A percentile compares a stretch with the other conserved stretches of the same genome.
These are phyloP conservation scores for Melaleuca quinquenervia DNA, from an alignment of 345 rosid genomes.

Conservation along the genomic window DNA sequence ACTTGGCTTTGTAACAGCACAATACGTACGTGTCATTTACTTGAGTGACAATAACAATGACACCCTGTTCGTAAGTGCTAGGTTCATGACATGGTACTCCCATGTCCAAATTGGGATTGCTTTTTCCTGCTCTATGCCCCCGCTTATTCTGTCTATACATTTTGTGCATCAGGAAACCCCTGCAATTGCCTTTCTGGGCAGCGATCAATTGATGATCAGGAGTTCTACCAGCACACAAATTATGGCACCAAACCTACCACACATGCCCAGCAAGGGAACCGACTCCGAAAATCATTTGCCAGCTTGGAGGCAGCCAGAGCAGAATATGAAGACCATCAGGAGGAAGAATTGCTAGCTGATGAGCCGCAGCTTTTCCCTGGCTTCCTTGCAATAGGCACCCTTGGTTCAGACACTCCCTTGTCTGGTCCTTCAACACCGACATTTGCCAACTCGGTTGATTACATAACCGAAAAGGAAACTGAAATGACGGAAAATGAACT, in stretches of 20 bases:
- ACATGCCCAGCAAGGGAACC: constrained; percentile 31
- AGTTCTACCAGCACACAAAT: constrained; percentile 26
- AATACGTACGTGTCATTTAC: not conserved
- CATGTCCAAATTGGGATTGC: not conserved
- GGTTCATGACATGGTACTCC: not conserved
- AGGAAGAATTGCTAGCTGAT: constrained; percentile 33
- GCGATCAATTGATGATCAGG: constrained; percentile 46
- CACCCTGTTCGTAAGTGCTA: not conserved
- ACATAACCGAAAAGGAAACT: constrained; percentile 52
- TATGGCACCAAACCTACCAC: constrained; percentile 25
- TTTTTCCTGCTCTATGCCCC: not conserved
- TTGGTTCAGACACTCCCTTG: constrained; percentile 43
- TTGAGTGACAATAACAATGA: not conserved
- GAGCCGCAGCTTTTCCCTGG: constrained; percentile 65
- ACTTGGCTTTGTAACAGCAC: not conserved
- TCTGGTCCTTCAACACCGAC: constrained; percentile 59
- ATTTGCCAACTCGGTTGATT: constrained; percentile 47
- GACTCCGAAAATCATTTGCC: constrained; percentile 37
- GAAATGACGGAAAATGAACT: constrained; percentile 63
- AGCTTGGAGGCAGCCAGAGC: constrained; percentile 29
- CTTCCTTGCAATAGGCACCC: constrained; percentile 71
- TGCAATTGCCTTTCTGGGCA: constrained; percentile 51
- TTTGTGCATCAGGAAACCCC: constrained; percentile 34
- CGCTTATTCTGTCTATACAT: not conserved
- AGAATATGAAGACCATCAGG: constrained; percentile 25